phyloP scores from a whole-genome alignment of 192 early-diverging fungal species.

The Pilaira anomala region DNA sequence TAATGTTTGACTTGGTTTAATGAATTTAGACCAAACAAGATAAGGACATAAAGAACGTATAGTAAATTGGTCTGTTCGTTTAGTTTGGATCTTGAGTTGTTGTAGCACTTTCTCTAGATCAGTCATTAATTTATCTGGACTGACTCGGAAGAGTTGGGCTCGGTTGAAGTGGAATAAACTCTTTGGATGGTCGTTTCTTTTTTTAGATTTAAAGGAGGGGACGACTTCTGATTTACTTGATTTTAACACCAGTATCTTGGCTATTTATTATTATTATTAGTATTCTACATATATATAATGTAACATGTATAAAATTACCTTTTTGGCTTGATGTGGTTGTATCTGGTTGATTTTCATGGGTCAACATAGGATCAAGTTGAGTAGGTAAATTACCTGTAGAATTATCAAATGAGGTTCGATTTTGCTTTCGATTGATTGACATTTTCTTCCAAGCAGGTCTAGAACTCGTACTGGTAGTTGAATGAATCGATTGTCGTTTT shows the following conservation, averaged over 20 bases:
- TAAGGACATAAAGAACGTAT: background rate
- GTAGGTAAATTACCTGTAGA: conserved; percentile 2
- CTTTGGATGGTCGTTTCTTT: conserved; percentile 2
- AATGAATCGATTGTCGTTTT: background rate
- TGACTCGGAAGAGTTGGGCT: conserved; percentile 10
- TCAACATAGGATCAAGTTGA: conserved; percentile 4
- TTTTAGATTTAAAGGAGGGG: no score
- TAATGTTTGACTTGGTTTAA: background rate
- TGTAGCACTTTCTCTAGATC: background rate
- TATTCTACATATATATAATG: background rate
- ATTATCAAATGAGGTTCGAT: background rate
- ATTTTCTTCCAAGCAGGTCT: conserved; percentile 5
- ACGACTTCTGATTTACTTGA: conserved; percentile 8
- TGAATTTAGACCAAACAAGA: conserved; percentile 3
- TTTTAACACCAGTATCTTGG: background rate
- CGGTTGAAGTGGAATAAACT: conserved; percentile 21
- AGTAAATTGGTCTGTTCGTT: background rate
- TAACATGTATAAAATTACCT: background rate
- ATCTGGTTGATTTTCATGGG: background rate
- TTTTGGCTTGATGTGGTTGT: background rate
- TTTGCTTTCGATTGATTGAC: conserved; percentile 10
- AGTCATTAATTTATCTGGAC: conserved; percentile 15
- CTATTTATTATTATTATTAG: no score
- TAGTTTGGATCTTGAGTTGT: background rate
- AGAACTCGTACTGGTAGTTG: background rate